Base-by-base conservation (phyloP, 148 eudicot species). In the Pouteria glomerata region DNA sequence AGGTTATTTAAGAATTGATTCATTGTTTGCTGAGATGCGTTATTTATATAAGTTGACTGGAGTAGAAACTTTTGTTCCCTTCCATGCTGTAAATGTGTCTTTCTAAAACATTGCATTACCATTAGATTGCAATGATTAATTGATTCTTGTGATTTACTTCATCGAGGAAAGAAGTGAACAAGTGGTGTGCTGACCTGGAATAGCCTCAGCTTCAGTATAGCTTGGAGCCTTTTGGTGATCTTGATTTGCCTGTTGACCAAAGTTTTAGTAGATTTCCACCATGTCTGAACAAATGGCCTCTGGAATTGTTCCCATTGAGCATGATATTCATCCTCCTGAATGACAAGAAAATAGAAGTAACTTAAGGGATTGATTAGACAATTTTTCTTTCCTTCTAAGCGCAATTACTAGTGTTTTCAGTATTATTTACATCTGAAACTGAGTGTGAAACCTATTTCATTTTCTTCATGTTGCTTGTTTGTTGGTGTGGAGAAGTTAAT, bases 241-340 rank as follows among this genome's bases (percentile, higher is more conserved):
- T 62, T 62, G 66, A 62, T 37, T 62, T 62, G 66, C 47, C 66
- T 62, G 35, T 37, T 62, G 47, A 62, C 11, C 1, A 62, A 47
- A n/a, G 66, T 62, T 62, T 62, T 37, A 3, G 66, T 62, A 34
- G 66, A 62, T n/a, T 62, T 62, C 66, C 45, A 62, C 66, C 66
- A 62, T 16, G 66, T 62, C 47, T 62, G 66, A 34, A 62, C 47
- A 37, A 62, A 62, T n/a, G 66, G 66, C 47, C 66, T 62, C 16
- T 62, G 66, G 66, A 62, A 62, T 37, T 62, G 66, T 41, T 62
- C 66, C 66, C 66, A 62, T 37, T 62, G 66, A 62, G 66, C 66
- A 35, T 35, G 29, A 11, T 62, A 62, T 16, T 62, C 66, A 21
- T 62, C 66, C 66, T 62, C 66, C 66, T 62, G 37, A 10, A 62